phyloP scores from a whole-genome alignment of 768 basidiomycete species.

The Rhodotorula kratochvilovae region DNA sequence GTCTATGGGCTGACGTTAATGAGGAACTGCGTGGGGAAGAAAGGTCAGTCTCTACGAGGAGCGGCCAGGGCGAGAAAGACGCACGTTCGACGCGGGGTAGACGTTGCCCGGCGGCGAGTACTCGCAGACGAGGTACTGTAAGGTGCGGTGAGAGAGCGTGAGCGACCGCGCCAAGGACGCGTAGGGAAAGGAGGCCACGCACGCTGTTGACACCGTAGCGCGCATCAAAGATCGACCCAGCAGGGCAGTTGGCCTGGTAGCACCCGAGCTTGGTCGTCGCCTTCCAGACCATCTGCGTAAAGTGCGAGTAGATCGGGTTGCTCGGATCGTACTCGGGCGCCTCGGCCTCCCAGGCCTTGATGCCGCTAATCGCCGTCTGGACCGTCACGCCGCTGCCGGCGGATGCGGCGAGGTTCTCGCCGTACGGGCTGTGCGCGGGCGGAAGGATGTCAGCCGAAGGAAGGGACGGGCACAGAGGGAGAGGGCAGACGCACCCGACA shows the following conservation, averaged over 20 bases:
- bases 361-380: slow-evolving; percentile 3
- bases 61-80: background rate
- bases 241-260: slow-evolving; percentile 5
- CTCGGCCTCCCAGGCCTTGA: slow-evolving; percentile 66
- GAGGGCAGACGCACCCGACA: slow-evolving; percentile 48
- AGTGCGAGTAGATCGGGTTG: slow-evolving; percentile 25
- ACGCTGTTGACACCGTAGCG: slow-evolving; percentile 16
- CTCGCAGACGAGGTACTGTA: slow-evolving; percentile 27
- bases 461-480: no score
- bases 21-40: background rate
- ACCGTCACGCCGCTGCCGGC: slow-evolving; percentile 51
- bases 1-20: background rate
- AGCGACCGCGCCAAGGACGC: background rate
- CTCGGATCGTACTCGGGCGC: slow-evolving; percentile 53
- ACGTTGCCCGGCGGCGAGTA: slow-evolving; percentile 1
- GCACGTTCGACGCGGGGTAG: background rate
- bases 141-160: no score
- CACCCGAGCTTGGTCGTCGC: slow-evolving; percentile 26
- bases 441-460: background rate
- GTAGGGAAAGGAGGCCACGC: no score
- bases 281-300: slow-evolving; percentile 31
- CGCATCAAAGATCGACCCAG: slow-evolving; percentile 24
- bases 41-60: background rate
- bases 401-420: slow-evolving; percentile 72
- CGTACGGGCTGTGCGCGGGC: slow-evolving; percentile 51